Conservation (phyloP, 1,139 yeast species). For the Geotrichum fermentans region DNA sequence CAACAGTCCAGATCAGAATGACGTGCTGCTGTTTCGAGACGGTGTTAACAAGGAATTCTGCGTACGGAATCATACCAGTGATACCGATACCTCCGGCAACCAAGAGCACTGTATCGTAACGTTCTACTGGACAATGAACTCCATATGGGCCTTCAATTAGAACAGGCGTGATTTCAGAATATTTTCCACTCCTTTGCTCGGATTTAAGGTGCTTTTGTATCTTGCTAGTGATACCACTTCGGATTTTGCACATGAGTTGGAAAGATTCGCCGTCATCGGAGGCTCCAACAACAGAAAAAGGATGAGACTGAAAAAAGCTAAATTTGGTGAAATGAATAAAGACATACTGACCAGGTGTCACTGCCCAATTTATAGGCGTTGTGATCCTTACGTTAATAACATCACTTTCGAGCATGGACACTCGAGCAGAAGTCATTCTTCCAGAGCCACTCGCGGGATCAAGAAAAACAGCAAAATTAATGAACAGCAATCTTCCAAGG, state of each 20-base stretch:
- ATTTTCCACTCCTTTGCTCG: slow-evolving; percentile 24
- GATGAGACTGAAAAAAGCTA: slow-evolving; percentile 54
- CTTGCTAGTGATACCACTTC: slow-evolving; percentile 34
- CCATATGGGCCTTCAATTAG: slow-evolving; percentile 67
- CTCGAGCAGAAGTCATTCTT: slow-evolving; percentile 38
- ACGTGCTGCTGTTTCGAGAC: slow-evolving; percentile 23
- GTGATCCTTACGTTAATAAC: slow-evolving; percentile 32
- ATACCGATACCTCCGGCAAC: slow-evolving; percentile 75
- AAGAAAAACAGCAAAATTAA: slow-evolving; percentile 40
- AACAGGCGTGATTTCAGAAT: slow-evolving; percentile 35
- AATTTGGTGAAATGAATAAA: slow-evolving; percentile 50
- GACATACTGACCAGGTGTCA: slow-evolving; percentile 60
- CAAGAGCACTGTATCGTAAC: slow-evolving; percentile 52
- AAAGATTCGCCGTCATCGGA: slow-evolving; percentile 36
- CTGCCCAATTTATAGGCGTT: slow-evolving; percentile 41
- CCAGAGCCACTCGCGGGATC: slow-evolving; percentile 32
- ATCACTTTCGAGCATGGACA: slow-evolving; percentile 35
- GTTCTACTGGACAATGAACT: slow-evolving; percentile 47
- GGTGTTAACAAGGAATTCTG: slow-evolving; percentile 28
- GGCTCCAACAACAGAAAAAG: slow-evolving; percentile 53
- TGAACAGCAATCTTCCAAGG: slow-evolving; percentile 37
- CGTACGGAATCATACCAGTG: slow-evolving; percentile 49
- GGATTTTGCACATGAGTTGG: slow-evolving; percentile 39
- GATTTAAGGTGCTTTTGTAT: slow-evolving; percentile 19
- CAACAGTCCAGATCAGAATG: slow-evolving; percentile 33